Base-by-base conservation (phyloP, 495 filamentous ascomycete species). In the Xylaria nigripes region DNA sequence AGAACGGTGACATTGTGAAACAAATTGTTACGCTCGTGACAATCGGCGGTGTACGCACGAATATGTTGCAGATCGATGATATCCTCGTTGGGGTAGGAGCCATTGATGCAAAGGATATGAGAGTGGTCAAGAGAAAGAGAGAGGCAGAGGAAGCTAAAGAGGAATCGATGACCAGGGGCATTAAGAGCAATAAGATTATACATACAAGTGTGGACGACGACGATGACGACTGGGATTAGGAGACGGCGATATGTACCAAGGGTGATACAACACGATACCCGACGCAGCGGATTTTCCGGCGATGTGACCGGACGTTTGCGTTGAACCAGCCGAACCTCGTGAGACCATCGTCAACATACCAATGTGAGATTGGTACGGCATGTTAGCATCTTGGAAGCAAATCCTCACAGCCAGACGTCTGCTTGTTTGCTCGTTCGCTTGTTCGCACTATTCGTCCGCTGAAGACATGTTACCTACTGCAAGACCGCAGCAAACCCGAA, bases 21-120 rank as follows among this genome's bases (percentile, higher is more conserved):
- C 92, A 96, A 68, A 68, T 95, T 54, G 83, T 99, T 6, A 96
- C 89, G 19, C 74, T 99, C 57, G 81, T 79, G 61, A 88, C 90
- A 58, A 64, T 96, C 34, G 79, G 80, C 9, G 92, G 91, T 18
- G 73, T 76, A 15, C 72, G 75, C 50, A 93, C 88, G 50, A 83
- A 71, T 53, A 70, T 87, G 70, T 54, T 69, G 48, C 67, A 80
- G 44, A 70, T 95, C 27, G 87, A 95, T 63, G 79, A 77, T 54
- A 68, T 96, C 40, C 74, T 97, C n/a, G 77, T 96, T 4, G 84
- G 87, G 38, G 75, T 91, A 25, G 89, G 88, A 12, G 90, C 90
- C 18, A 65, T 96, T 44, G 81, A 83, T 48, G 74, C 80, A 38
- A 86, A 78, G 56, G 92, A 97, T 65, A 75, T 85, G 61, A 85